phyloP scores from a whole-genome alignment of 768 basidiomycete species.

The Mycena rebaudengoi region DNA sequence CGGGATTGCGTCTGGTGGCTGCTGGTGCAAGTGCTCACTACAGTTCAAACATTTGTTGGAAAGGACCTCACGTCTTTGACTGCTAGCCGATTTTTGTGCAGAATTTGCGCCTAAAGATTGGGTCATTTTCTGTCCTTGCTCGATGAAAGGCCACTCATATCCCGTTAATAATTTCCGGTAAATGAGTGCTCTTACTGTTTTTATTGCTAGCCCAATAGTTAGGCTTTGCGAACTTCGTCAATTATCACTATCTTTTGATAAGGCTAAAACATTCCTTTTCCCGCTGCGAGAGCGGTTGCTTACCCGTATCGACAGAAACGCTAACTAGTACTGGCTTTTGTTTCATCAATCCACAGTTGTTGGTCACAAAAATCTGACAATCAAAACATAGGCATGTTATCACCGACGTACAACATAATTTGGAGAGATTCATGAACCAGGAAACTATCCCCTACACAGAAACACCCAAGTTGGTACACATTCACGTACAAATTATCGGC shows the following conservation, averaged over 20 bases:
- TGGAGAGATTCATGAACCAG: constrained; percentile 6
- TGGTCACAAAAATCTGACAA: constrained; percentile 5
- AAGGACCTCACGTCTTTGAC: neutral
- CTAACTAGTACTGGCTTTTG: constrained; percentile 2
- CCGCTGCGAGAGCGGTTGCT: constrained; percentile 3
- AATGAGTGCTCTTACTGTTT: constrained; percentile 7
- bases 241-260: constrained; percentile 7
- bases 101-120: constrained; percentile 4
- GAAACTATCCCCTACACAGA: constrained; percentile 5
- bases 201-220: constrained; percentile 5
- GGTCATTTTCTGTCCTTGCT: constrained; percentile 6
- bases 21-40: neutral
- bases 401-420: constrained; percentile 5
- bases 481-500: constrained; percentile 7
- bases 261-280: constrained; percentile 3
- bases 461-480: constrained; percentile 7
- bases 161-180: constrained; percentile 7
- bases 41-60: constrained; percentile 1
- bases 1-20: neutral
- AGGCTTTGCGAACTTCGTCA: constrained; percentile 4
- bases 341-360: constrained; percentile 8
- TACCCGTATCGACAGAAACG: constrained; percentile 6
- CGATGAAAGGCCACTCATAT: constrained; percentile 4
- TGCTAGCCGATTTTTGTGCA: constrained; percentile 1
- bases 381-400: constrained; percentile 6